Evolutionary conservation across 2,329 filamentous ascomycete species (phyloP).

Genomic region (Calonectria pauciramosa): DNA sequence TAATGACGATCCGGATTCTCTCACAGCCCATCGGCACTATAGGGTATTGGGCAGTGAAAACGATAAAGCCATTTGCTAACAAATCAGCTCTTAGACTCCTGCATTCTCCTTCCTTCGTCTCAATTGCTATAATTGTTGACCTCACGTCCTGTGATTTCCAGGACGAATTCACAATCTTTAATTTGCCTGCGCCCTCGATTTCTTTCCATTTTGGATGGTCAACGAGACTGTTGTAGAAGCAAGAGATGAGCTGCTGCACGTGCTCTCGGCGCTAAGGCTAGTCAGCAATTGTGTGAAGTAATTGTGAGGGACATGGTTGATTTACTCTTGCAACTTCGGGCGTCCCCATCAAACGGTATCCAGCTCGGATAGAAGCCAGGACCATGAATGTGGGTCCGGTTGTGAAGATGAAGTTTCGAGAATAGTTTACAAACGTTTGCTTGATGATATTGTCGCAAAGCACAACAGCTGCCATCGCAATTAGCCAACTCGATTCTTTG

Average conservation of each 20-base stretch:
- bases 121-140: background rate
- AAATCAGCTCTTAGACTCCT: background rate
- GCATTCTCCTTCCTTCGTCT: background rate
- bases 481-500: background rate
- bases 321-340: background rate
- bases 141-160: background rate
- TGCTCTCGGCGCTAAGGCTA: background rate
- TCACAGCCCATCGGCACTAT: background rate
- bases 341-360: conserved; percentile 32
- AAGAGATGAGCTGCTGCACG: background rate
- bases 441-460: conserved; percentile 36
- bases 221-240: background rate
- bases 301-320: too few species aligned
- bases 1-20: background rate
- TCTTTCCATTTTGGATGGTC: background rate
- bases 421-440: conserved; percentile 36
- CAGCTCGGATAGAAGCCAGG: conserved; percentile 38
- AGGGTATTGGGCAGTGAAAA: background rate
- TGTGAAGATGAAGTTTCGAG: conserved; percentile 36
- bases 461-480: conserved; percentile 31
- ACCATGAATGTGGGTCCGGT: conserved; percentile 37
- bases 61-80: background rate
- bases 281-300: background rate
- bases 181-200: background rate
- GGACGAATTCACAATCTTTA: background rate